Percentiles rank a stretch among this genome's conserved stretches.
These are phyloP conservation scores for Prunus salicina DNA, from an alignment of 306 rosid species.

Conservation along the genomic window DNA sequence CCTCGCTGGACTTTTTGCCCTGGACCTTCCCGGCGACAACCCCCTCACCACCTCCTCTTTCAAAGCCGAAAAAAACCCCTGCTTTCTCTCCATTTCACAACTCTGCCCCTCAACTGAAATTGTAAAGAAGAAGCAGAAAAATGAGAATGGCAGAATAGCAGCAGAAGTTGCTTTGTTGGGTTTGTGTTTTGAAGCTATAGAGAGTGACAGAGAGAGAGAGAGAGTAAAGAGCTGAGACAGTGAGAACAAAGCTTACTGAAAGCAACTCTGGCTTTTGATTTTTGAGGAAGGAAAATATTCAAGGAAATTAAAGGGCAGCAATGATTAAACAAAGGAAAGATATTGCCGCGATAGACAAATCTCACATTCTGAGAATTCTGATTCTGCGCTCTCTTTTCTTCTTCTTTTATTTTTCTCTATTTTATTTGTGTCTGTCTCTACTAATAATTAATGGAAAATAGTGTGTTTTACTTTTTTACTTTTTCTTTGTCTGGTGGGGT, in stretches of 20 bases:
- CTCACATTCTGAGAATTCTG: neutral
- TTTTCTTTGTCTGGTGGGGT: conserved; percentile 4
- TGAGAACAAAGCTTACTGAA: conserved; percentile 21
- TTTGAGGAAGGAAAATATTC: neutral
- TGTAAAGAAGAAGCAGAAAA: neutral
- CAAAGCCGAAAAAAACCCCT: conserved; percentile 79
- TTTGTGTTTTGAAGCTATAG: neutral
- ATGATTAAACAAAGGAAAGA: conserved; percentile 4
- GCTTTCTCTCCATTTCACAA: conserved; percentile 76
- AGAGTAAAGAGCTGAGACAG: conserved; percentile 15
- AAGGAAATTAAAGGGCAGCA: neutral
- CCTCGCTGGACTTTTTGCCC: conserved; percentile 67
- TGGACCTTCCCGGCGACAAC: conserved; percentile 74
- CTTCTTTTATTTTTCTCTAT: neutral
- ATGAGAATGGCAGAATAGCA: neutral
- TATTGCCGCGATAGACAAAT: conserved; percentile 9
- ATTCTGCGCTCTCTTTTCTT: neutral
- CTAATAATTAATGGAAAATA: neutral
- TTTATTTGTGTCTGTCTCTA: neutral
- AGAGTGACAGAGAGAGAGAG: neutral
- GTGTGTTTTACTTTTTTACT: neutral
- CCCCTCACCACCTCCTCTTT: conserved; percentile 87
- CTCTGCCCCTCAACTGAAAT: neutral
- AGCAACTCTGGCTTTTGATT: neutral
- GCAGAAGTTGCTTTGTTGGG: neutral